These are phyloP conservation scores for Sugiyamaella grinbergsii DNA, from an alignment of 1,139 yeast species.

Conservation along the genomic window DNA sequence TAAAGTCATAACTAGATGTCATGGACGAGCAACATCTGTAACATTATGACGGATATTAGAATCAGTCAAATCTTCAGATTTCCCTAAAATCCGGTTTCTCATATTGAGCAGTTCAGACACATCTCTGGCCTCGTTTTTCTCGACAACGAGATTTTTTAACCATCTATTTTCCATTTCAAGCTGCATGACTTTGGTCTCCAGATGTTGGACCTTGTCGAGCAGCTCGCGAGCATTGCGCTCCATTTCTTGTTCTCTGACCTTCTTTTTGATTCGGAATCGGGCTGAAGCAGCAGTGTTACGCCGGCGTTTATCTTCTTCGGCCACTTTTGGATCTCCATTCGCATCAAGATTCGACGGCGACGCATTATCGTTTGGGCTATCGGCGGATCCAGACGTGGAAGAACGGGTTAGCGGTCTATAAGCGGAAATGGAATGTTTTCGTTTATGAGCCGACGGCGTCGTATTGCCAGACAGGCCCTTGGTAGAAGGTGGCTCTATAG, in stretches of 20 bases:
- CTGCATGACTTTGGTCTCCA: slow-evolving; percentile 66
- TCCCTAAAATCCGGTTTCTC: slow-evolving; percentile 33
- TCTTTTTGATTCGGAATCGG: slow-evolving; percentile 77
- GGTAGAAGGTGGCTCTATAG: background rate
- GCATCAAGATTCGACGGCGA: slow-evolving; percentile 2
- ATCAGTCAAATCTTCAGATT: slow-evolving; percentile 8
- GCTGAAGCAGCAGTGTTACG: slow-evolving; percentile 84
- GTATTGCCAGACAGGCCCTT: background rate
- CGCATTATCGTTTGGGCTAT: background rate
- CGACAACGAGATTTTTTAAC: slow-evolving; percentile 73
- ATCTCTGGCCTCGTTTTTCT: slow-evolving; percentile 51
- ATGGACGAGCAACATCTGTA: slow-evolving; percentile 1
- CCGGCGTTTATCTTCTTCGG: slow-evolving; percentile 64
- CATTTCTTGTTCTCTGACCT: slow-evolving; percentile 81
- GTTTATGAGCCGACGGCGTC: slow-evolving; percentile 1
- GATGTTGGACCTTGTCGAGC: slow-evolving; percentile 58
- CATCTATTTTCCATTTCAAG: slow-evolving; percentile 83
- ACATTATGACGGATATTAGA: background rate
- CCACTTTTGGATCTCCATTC: slow-evolving; percentile 31
- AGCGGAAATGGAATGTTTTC: slow-evolving; percentile 5
- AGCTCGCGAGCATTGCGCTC: slow-evolving; percentile 66
- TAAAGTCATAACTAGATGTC: background rate
- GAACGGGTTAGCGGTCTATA: background rate
- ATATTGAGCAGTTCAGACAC: slow-evolving; percentile 36
- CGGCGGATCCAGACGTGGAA: slow-evolving; percentile 2